These are phyloP conservation scores for Maudiozyma serrabonitensis DNA, from an alignment of 805 yeast genomes.

Conservation along the genomic window DNA sequence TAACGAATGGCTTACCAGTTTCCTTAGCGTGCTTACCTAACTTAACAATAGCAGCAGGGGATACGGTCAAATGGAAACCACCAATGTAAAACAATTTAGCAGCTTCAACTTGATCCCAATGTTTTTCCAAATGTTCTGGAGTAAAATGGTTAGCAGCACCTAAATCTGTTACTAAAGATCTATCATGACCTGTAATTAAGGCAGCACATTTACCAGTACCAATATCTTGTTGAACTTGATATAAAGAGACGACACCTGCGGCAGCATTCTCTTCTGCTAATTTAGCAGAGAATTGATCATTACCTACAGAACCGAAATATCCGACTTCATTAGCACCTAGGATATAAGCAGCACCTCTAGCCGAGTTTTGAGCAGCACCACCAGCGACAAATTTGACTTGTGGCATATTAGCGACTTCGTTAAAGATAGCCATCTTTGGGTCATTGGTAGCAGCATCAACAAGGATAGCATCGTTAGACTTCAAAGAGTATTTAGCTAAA, in stretches of 20 bases:
- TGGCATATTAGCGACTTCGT: conserved; percentile 56
- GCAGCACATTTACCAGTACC: conserved; percentile 99
- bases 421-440: conserved; percentile 76
- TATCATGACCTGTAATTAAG: conserved; percentile 72
- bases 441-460: conserved; percentile 47
- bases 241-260: conserved; percentile 82
- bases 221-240: conserved; percentile 64
- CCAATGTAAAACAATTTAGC: conserved; percentile 87
- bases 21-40: conserved; percentile 90
- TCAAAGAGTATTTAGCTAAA: conserved; percentile 71
- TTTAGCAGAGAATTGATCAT: conserved; percentile 77
- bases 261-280: conserved; percentile 71
- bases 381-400: conserved; percentile 80
- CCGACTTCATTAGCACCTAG: conserved; percentile 75
- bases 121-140: conserved; percentile 73
- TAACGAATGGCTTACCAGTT: conserved; percentile 61
- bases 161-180: conserved; percentile 91
- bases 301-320: conserved; percentile 94
- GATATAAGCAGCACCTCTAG: conserved; percentile 94
- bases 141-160: conserved; percentile 98
- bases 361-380: conserved; percentile 99
- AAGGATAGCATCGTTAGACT: conserved; percentile 89
- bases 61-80: conserved; percentile 98
- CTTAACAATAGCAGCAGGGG: conserved; percentile 84
- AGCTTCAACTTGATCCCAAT: conserved; percentile 76